Conservation (phyloP, 2,329 filamentous ascomycete genomes). For the Acephala macrosclerotiorum region DNA sequence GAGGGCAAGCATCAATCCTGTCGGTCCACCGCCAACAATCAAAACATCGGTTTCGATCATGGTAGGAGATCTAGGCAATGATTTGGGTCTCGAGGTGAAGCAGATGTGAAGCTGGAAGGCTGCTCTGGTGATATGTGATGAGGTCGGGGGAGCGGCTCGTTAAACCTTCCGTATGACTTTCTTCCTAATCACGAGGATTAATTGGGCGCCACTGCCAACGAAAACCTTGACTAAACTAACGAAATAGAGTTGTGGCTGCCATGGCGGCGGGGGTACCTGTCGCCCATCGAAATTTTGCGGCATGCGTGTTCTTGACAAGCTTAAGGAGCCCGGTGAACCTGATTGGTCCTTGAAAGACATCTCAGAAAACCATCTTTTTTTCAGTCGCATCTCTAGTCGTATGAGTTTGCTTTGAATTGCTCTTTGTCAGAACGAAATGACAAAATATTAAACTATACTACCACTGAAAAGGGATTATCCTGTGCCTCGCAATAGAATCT, state of each 20-base stretch:
- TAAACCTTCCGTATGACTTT: neutral
- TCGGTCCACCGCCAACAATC: constrained; percentile 55
- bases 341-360: no score
- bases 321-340: no score
- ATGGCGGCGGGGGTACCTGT: no score
- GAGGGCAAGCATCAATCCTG: constrained; percentile 52
- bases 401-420: no score
- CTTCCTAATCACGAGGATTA: neutral
- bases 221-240: neutral
- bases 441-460: no score
- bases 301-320: no score
- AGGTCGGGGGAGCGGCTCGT: neutral
- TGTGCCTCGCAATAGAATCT: no score
- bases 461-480: no score
- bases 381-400: no score
- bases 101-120: neutral
- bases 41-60: constrained; percentile 45
- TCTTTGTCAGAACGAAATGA: no score
- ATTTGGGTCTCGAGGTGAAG: neutral
- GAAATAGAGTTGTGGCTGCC: neutral
- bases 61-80: neutral
- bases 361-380: no score
- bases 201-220: neutral
- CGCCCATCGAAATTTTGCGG: no score
- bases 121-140: neutral